phyloP scores from a whole-genome alignment of 1,284 basidiomycete genomes.

The Tilletiopsis washingtonensis region DNA sequence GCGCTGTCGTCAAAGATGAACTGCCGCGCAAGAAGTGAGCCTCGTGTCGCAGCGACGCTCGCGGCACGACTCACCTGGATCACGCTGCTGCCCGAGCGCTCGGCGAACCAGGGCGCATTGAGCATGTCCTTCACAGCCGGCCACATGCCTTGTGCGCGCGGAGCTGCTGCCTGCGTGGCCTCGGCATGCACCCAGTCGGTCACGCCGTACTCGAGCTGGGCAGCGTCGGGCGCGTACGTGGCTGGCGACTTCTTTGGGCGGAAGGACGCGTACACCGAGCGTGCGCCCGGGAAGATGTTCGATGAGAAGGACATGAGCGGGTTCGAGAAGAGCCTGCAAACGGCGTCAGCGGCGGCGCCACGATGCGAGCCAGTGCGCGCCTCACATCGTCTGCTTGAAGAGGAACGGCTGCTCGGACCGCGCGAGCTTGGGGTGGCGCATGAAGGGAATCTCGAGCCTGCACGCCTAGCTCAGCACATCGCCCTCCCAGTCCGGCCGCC shows the following conservation, averaged over 20 bases:
- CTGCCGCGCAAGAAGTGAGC: not conserved
- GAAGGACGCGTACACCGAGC: not conserved
- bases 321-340: not conserved
- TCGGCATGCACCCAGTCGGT: not conserved
- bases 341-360: too few relatives aligned
- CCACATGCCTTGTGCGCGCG: not conserved
- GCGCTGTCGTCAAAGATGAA: not conserved
- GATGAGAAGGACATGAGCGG: not conserved
- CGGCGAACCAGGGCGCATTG: not conserved
- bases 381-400: not conserved
- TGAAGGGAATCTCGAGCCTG: slow-evolving; percentile 8
- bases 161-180: not conserved
- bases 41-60: not conserved
- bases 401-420: not conserved
- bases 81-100: not conserved
- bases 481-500: too few relatives aligned
- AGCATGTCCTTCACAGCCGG: not conserved
- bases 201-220: not conserved
- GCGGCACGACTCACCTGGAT: not conserved
- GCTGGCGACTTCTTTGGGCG: not conserved
- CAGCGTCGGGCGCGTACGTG: not conserved
- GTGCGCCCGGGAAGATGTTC: too few relatives aligned
- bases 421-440: slow-evolving; percentile 5
- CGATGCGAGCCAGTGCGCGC: too few relatives aligned
- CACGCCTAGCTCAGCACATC: too few relatives aligned